Conservation (phyloP, 163 green algal species). For the Chlorella variabilis region DNA sequence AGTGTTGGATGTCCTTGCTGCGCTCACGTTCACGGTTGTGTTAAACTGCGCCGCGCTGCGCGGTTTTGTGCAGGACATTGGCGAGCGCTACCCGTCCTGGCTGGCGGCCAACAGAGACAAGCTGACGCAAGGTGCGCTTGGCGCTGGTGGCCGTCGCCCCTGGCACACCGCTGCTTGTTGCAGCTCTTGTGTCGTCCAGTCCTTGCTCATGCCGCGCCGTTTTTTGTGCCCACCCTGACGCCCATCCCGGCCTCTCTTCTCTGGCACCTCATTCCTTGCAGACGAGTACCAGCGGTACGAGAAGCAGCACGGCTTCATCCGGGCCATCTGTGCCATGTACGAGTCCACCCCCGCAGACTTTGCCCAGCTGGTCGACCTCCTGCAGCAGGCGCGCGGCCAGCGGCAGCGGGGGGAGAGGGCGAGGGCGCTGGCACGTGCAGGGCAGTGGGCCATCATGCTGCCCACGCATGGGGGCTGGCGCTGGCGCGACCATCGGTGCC, state of each 20-base stretch:
- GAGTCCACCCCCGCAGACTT: constrained; percentile 74
- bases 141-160: background rate
- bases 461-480: background rate
- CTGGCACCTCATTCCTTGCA: no score
- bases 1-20: no score
- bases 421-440: no score
- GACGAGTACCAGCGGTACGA: constrained; percentile 57
- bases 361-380: constrained; percentile 66
- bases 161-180: background rate
- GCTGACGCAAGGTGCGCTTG: constrained; percentile 33
- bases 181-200: background rate
- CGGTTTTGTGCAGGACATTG: constrained; percentile 83
- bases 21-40: no score
- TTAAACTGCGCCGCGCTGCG: no score
- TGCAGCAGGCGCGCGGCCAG: constrained; percentile 56
- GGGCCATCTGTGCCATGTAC: constrained; percentile 74
- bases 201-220: no score
- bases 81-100: constrained; percentile 83
- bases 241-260: no score
- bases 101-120: constrained; percentile 62
- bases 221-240: no score
- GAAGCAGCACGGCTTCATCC: constrained; percentile 74
- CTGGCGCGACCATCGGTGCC: no score
- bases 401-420: no score
- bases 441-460: background rate